Evolutionary conservation across 108 stramenopile genomes (phyloP), one percentile per base, ranked within the genome.

Genomic region (Fragilaria radians): DNA sequence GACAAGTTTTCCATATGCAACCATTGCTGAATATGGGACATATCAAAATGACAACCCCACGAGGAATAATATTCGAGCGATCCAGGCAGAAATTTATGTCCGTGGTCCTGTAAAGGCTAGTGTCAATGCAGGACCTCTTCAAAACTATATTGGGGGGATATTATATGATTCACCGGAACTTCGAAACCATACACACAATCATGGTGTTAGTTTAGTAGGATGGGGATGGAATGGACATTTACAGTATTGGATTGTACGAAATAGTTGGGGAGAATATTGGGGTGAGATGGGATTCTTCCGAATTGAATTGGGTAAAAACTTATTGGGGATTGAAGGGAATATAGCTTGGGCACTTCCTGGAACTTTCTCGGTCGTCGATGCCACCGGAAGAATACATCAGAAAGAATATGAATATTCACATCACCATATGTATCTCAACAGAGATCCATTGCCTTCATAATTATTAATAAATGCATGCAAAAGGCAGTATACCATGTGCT

Each of bases 81-180:
- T 93, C 63, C 89, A 83, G 79, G 81, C 86, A 9, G 96, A 97
- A 75, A 91, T 97, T 32, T 94, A 83, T 67, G 88, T 86, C 22
- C 85, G 94, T 26, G 96, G 95, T n/a, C 93, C 95, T 30, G 88
- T 96, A n/a, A 74, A 86, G 19, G 89, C 89, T 36, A 88, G 84
- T 11, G 78, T 97, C 59, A 89, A 95, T 76, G 91, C 84, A 48
- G 65, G 64, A 49, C 78, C 73, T 19, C 28, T 84, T 1, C 31
- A 83, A 27, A 52, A 88, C 42, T 82, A 86, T 63, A 65, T 67
- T 49, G 71, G 75, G 28, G 88, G 88, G 3, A 83, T 88, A 49
- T 58, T 86, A 58, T 57, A 57, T 24, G 55, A 57, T 36, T 28
- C 46, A 61, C 22, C 74, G 58, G 77, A 82, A 57, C 82, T 73